A percentile compares a stretch with the other conserved stretches of the same genome.
These are phyloP conservation scores for Coemansia sp. DNA, from an alignment of 192 early-diverging fungal species.

Conservation along the genomic window DNA sequence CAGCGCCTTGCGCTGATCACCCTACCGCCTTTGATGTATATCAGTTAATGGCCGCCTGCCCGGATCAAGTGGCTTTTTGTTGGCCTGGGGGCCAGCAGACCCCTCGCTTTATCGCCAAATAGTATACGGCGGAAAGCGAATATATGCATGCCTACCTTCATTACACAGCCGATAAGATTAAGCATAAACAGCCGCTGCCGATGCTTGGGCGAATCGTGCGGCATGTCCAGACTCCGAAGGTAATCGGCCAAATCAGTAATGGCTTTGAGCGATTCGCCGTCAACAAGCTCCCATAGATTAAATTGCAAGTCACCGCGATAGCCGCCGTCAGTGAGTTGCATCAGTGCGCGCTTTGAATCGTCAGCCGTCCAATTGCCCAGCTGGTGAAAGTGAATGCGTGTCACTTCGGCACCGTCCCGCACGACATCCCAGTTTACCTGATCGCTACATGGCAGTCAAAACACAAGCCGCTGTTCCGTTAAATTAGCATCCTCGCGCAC, in stretches of 20 bases:
- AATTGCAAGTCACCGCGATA: slow-evolving; percentile 26
- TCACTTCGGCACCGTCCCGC: slow-evolving; percentile 18
- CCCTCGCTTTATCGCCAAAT: no score
- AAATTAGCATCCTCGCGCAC: no score
- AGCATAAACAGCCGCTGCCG: slow-evolving; percentile 23
- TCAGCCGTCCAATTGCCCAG: slow-evolving; percentile 25
- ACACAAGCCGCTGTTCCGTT: no score
- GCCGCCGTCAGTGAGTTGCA: slow-evolving; percentile 2
- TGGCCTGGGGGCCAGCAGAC: no score
- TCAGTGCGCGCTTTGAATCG: slow-evolving; percentile 4
- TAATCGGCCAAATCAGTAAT: slow-evolving; percentile 5
- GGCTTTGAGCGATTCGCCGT: slow-evolving; percentile 2
- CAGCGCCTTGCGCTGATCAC: slow-evolving; percentile 16
- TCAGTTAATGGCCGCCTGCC: no score
- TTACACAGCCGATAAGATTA: slow-evolving; percentile 16
- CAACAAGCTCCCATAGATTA: slow-evolving; percentile 28
- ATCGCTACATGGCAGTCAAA: slow-evolving; percentile 12
- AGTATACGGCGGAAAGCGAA: no score
- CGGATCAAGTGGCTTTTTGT: no score
- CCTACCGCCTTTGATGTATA: no score
- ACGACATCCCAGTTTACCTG: slow-evolving; percentile 30
- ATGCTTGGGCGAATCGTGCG: slow-evolving; percentile 4
- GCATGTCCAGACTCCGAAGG: slow-evolving; percentile 9
- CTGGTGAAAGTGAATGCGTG: slow-evolving; percentile 41
- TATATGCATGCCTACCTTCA: slow-evolving; percentile 18